Percentiles rank a stretch among this genome's conserved stretches.
These are phyloP conservation scores for Phytophthora cactorum DNA, from an alignment of 352 stramenopile genomes.

Conservation along the genomic window DNA sequence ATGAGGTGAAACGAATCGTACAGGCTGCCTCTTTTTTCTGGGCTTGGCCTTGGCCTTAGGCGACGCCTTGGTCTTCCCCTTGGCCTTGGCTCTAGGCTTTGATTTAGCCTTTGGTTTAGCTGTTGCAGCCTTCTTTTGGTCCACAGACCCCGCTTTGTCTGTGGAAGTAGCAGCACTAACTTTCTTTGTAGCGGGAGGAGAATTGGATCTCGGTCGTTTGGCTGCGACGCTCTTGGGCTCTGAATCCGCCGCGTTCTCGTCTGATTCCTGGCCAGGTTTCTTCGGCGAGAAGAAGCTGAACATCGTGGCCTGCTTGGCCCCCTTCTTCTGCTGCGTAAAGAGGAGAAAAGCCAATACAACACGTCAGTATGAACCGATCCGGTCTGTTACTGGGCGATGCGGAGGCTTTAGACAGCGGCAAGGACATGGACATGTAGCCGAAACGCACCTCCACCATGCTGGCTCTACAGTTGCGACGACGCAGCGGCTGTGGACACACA, in stretches of 20 bases:
- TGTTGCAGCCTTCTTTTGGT: slow-evolving; percentile 11
- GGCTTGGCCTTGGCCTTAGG: slow-evolving; percentile 23
- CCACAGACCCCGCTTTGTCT: slow-evolving; percentile 16
- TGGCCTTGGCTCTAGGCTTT: slow-evolving; percentile 27
- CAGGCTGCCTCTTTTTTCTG: slow-evolving; percentile 21
- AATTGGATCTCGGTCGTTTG: slow-evolving; percentile 22
- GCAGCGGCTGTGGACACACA: slow-evolving; percentile 1
- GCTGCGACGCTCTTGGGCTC: slow-evolving; percentile 21
- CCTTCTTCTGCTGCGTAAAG: slow-evolving; percentile 56
- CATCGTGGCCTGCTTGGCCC: slow-evolving; percentile 67
- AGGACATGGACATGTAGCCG: not conserved
- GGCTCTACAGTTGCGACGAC: not conserved
- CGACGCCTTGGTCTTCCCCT: slow-evolving; percentile 27
- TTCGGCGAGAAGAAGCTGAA: slow-evolving; percentile 80
- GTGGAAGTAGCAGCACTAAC: not conserved
- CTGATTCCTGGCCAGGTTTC: slow-evolving; percentile 32
- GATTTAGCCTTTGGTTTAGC: not conserved
- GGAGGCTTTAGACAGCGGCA: not conserved
- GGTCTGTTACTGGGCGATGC: not conserved
- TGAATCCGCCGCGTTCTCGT: slow-evolving; percentile 13
- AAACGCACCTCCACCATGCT: slow-evolving; percentile 36
- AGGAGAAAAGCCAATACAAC: slow-evolving; percentile 16
- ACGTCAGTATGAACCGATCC: not conserved
- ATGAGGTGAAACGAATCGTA: slow-evolving; percentile 45
- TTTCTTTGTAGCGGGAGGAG: slow-evolving; percentile 16